These are phyloP conservation scores for Trichoderma parareesei DNA, from an alignment of 495 filamentous ascomycete genomes.

Conservation along the genomic window DNA sequence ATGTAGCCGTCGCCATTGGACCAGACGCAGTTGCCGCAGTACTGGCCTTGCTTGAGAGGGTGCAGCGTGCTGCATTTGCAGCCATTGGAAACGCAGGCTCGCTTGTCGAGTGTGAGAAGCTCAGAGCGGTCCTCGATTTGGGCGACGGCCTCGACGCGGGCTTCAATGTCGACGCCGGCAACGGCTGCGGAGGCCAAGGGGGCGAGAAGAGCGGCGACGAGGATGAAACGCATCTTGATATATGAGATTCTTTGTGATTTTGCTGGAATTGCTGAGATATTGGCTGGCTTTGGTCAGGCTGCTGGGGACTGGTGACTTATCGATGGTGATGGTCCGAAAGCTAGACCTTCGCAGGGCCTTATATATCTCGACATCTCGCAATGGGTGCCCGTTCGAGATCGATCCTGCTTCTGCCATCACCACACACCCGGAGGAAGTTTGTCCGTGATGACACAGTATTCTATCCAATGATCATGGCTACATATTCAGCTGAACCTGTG, in stretches of 20 bases:
- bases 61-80: slow-evolving; percentile 15
- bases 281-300: not conserved
- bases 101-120: slow-evolving; percentile 1
- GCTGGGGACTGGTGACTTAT: not conserved
- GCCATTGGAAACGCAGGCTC: slow-evolving; percentile 13
- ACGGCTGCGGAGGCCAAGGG: not conserved
- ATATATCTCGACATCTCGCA: not conserved
- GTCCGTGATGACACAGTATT: not conserved
- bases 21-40: slow-evolving; percentile 15
- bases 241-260: not conserved
- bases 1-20: slow-evolving; percentile 10
- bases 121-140: not conserved
- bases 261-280: not conserved
- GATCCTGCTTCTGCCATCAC: not conserved
- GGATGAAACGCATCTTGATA: not conserved
- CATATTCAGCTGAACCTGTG: not conserved
- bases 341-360: not conserved
- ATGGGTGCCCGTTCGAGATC: not conserved
- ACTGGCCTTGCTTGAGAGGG: slow-evolving; percentile 13
- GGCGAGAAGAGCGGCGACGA: not conserved
- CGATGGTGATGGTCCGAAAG: not conserved
- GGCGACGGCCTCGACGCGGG: not conserved
- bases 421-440: not conserved
- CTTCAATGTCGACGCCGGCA: not conserved
- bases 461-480: not conserved